Percentiles rank a stretch among this genome's conserved stretches.
Evolutionary conservation across 2,329 filamentous ascomycete species (phyloP).

Genomic region (Botrytis cinerea): DNA sequence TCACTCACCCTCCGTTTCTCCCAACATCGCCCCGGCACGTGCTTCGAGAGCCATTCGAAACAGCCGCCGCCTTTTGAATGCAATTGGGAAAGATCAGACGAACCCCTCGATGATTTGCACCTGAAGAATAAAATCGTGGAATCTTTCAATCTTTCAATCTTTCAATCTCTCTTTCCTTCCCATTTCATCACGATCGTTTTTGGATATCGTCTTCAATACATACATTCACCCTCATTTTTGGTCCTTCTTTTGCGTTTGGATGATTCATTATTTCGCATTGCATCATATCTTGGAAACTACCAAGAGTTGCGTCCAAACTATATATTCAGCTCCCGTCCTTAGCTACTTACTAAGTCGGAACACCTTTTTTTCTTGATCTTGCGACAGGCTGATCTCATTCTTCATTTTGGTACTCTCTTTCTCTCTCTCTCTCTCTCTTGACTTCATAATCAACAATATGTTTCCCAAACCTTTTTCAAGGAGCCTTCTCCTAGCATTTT

Average conservation of each 20-base stretch:
- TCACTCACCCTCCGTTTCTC: background rate
- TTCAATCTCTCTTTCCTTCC: background rate
- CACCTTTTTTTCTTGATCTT: background rate
- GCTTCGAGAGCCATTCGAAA: background rate
- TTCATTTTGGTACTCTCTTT: no score
- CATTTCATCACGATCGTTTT: background rate
- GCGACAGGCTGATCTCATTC: background rate
- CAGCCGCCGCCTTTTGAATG: background rate
- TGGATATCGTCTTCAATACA: background rate
- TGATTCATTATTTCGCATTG: constrained; percentile 1
- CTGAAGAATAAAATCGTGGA: background rate
- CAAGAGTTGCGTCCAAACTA: background rate
- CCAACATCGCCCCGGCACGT: background rate
- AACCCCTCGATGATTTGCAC: background rate
- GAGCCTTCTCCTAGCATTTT: background rate
- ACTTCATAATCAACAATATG: constrained; percentile 20
- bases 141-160: no score
- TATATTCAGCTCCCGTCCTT: background rate
- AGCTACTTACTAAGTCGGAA: background rate
- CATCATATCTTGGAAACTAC: background rate
- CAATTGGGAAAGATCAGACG: constrained; percentile 1
- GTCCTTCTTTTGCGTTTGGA: background rate
- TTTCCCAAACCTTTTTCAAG: background rate
- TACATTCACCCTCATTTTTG: background rate
- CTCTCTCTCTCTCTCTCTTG: background rate